Base-by-base conservation (phyloP, 345 rosid species). In the Citrus unshiu region DNA sequence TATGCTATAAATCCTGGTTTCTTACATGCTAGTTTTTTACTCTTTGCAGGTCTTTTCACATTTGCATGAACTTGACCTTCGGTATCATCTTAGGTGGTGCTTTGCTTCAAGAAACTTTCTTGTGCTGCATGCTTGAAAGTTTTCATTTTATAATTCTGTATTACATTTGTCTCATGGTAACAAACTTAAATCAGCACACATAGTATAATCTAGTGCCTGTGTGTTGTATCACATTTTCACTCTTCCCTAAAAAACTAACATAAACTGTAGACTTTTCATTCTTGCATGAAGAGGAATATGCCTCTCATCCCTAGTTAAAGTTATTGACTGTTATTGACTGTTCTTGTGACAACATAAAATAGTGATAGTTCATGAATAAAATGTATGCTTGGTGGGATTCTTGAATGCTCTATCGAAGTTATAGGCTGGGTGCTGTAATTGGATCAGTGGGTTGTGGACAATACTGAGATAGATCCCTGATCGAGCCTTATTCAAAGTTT, bases 31-130 rank as follows among this genome's bases (percentile, higher is more conserved):
- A 40, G 13, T 3, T 9, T 67, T 59, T 32, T 62, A 27, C 39
- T 57, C 84, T 73, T 73, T 80, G 81, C 86, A 93, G 98, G 98
- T 97, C 68, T 97, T 94, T 86, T 86, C 98, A 35, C 98, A 97
- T 91, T 90, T 93, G 80, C 98, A 91, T 81, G 94, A 89, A 51
- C 97, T 97, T 81, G 99, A 92, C 80, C 98, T 94, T 71, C 87
- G 88, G 12, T 97, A 90, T 81, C 99, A 94, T 89, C 94, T 97
- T 24, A 97, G 98, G 97, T 97, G 82, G 77, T 77, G 19, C 56
- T 74, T 51, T 58, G 16, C 80, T 68, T 70, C 63, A 56, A 30
- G 27, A 27, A 51, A 65, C 39, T 67, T 60, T 59, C 61, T 25
- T 25, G 1, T 56, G 66, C 30, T 40, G 21, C 21, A 72, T 1